Percentiles rank a stretch among this genome's conserved stretches.
Conservation (phyloP, 225 moss, liverwort and hornwort genomes). For the Asterella californica region DNA sequence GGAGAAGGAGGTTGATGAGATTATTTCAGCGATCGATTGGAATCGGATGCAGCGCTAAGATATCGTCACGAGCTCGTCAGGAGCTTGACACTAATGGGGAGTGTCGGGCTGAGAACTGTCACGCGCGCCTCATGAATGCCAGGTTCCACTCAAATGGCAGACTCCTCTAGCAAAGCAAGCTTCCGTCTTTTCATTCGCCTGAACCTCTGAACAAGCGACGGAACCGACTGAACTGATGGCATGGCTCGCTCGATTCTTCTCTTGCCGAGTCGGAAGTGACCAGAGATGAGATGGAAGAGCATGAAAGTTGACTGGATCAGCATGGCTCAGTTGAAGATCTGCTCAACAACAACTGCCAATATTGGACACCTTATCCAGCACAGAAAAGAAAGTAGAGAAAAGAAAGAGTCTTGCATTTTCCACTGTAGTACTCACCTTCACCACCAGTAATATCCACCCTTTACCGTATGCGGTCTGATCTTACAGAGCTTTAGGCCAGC, state of each 20-base stretch:
- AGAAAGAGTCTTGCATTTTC: not conserved
- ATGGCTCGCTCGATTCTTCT: not conserved
- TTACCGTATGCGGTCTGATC: not conserved
- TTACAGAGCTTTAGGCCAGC: not conserved
- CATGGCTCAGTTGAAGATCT: no score
- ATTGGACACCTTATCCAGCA: not conserved
- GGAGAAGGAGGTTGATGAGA: not conserved
- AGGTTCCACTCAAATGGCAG: not conserved
- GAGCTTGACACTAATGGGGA: no score
- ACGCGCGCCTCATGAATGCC: not conserved
- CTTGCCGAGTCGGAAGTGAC: not conserved
- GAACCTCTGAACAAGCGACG: not conserved
- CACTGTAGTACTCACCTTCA: no score
- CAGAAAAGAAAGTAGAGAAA: not conserved
- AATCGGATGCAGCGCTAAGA: no score
- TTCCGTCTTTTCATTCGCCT: not conserved
- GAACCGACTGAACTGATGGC: not conserved
- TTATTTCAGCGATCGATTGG: no score
- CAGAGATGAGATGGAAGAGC: not conserved
- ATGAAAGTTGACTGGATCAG: not conserved
- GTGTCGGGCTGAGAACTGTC: not conserved
- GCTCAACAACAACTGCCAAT: not conserved
- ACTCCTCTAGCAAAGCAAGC: not conserved
- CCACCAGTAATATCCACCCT: not conserved
- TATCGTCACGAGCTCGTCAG: not conserved